Evolutionary conservation across 2,329 filamentous ascomycete species (phyloP), one percentile per base, ranked within the genome.

Genomic region (Talaromyces sp.): DNA sequence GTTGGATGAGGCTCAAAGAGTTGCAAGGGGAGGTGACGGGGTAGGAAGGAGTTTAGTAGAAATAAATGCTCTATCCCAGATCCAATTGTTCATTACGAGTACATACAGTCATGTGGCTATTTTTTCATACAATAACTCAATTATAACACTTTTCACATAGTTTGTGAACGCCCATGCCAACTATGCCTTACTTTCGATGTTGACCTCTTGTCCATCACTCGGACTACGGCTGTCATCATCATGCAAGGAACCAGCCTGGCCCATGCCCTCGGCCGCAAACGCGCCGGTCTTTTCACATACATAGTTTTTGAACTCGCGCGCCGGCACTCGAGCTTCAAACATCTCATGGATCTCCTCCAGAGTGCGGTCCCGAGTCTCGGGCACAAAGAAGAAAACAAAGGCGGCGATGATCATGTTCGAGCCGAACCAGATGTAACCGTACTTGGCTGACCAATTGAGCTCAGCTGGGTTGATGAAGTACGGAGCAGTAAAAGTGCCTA

Each of bases 391-490:
- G 53, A 64, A 64, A 10, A 67, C 71, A 64, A 78, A 77, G 2
- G 74, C 33, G 9, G 70, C 70, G 4, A 73, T 63, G 9, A 76
- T 63, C 9, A 70, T 55, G 53, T 77, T 78, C 2, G 73, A 72
- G 5, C 67, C 73, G 50, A 78, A 78, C 77, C 76, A 79, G 50
- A 79, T 78, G 52, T 76, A 78, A 0, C 70, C 70, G 55, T 69
- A 71, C 50, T 70, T 68, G 8, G 68, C 63, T 2, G 65, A 62
- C 75, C 76, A 78, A 56, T 68, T 69, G 5, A 78, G 70, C 33
- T 73, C 72, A 1, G 74, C 73, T 0, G 76, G 75, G 60, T 78
- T 79, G 63, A 79, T 78, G 64, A 79, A 79, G 60, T 78, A 79
- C 0, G 77, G 77, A 3, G 76, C 76, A 1, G 74, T 77, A 56